Conservation (phyloP, 495 filamentous ascomycete genomes). For the Neurospora sp. region DNA sequence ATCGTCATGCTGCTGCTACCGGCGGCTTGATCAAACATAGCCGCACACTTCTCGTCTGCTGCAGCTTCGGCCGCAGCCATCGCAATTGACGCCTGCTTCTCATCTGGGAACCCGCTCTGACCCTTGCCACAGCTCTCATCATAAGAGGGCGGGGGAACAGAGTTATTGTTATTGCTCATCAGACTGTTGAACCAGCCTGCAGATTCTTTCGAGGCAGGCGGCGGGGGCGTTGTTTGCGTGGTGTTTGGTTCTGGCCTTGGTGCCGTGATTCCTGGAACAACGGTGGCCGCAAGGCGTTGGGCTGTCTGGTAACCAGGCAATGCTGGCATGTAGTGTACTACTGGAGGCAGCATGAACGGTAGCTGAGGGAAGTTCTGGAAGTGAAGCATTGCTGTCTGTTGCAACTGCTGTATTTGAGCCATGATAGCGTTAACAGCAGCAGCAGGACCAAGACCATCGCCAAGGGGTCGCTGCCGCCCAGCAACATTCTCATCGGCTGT, state of each 20-base stretch:
- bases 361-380: constrained; percentile 23
- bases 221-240: constrained; percentile 22
- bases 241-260: constrained; percentile 28
- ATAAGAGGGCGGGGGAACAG: constrained; percentile 60
- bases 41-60: constrained; percentile 56
- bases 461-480: constrained; percentile 17
- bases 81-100: constrained; percentile 51
- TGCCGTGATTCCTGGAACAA: constrained; percentile 50
- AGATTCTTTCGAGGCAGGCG: constrained; percentile 35
- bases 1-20: constrained; percentile 18
- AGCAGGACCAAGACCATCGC: constrained; percentile 37
- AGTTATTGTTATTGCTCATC: constrained; percentile 4
- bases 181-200: constrained; percentile 36
- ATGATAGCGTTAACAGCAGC: constrained; percentile 62
- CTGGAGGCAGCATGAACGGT: constrained; percentile 10
- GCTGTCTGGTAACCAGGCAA: constrained; percentile 65
- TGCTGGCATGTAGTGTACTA: constrained; percentile 42
- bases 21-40: constrained; percentile 41
- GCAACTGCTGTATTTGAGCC: constrained; percentile 69
- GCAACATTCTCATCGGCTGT: constrained; percentile 8
- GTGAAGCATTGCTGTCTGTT: constrained; percentile 48
- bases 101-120: constrained; percentile 28
- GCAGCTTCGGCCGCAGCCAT: constrained; percentile 54
- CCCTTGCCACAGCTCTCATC: constrained; percentile 63
- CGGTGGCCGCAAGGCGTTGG: constrained; percentile 56